phyloP scores from a whole-genome alignment of 2,329 filamentous ascomycete species.

The Fusarium tricinctum region DNA sequence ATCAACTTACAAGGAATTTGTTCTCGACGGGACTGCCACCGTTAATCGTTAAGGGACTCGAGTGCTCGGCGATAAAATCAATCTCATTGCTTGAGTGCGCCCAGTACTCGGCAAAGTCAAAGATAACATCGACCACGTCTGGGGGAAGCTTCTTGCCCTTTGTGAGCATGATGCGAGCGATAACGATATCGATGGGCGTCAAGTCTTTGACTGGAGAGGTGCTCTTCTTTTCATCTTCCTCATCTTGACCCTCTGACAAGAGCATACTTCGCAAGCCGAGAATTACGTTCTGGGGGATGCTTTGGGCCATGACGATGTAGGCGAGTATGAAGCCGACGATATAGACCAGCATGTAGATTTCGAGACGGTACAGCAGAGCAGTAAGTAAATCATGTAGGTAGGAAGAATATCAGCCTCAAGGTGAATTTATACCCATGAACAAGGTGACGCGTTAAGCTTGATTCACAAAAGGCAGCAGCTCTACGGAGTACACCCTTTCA shows the following conservation, averaged over 20 bases:
- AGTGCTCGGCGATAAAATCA: slow-evolving; percentile 47
- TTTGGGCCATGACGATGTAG: slow-evolving; percentile 49
- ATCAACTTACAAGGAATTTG: slow-evolving; percentile 53
- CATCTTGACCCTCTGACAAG: not conserved
- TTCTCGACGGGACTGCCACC: slow-evolving; percentile 49
- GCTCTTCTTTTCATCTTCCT: slow-evolving; percentile 2
- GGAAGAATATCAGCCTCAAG: not conserved
- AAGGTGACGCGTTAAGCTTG: slow-evolving; percentile 38
- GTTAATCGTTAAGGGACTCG: slow-evolving; percentile 39
- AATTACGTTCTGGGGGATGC: slow-evolving; percentile 45
- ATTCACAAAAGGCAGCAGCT: slow-evolving; percentile 36
- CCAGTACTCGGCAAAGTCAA: slow-evolving; percentile 76
- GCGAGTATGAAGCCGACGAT: slow-evolving; percentile 29
- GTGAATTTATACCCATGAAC: slow-evolving; percentile 4
- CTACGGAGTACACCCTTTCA: slow-evolving; percentile 24
- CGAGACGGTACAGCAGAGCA: not conserved
- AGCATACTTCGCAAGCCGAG: slow-evolving; percentile 35
- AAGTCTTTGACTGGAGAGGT: slow-evolving; percentile 52
- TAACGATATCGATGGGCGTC: slow-evolving; percentile 62
- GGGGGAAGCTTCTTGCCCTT: slow-evolving; percentile 62
- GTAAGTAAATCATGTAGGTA: not conserved
- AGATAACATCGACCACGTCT: slow-evolving; percentile 68
- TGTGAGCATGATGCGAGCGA: slow-evolving; percentile 64
- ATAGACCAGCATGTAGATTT: slow-evolving; percentile 35
- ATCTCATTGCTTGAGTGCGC: slow-evolving; percentile 60